Conservation (phyloP, 768 basidiomycete genomes). For the Tricholoma flavovirens region DNA sequence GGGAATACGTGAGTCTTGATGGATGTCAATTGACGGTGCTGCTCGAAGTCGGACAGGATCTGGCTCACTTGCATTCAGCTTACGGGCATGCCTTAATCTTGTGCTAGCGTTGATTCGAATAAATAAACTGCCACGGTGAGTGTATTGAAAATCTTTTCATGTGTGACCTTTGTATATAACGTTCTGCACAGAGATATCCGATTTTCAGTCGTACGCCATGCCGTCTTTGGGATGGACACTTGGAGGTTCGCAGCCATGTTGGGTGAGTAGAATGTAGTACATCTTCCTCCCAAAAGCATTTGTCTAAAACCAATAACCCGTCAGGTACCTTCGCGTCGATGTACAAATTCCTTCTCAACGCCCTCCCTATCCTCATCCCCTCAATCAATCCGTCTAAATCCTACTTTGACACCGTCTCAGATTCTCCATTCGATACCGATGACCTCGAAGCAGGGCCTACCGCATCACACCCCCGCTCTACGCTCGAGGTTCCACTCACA, state of each 20-base stretch:
- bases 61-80: constrained; percentile 70
- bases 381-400: constrained; percentile 27
- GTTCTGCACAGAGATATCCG: constrained; percentile 47
- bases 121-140: constrained; percentile 60
- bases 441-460: constrained; percentile 15
- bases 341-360: constrained; percentile 77
- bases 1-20: constrained; percentile 54
- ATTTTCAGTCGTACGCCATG: constrained; percentile 65
- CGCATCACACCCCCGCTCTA: constrained; percentile 20
- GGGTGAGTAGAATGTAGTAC: constrained; percentile 33
- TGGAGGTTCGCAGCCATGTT: constrained; percentile 86
- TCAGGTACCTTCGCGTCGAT: constrained; percentile 69
- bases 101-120: constrained; percentile 73
- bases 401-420: constrained; percentile 21
- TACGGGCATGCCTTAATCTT: constrained; percentile 79
- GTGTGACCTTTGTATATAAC: neutral
- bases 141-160: neutral
- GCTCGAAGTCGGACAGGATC: constrained; percentile 51
- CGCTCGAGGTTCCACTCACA: constrained; percentile 24
- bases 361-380: constrained; percentile 66
- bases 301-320: neutral
- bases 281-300: neutral
- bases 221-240: constrained; percentile 79
- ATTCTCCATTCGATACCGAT: constrained; percentile 15
- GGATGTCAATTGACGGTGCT: neutral